phyloP scores from a whole-genome alignment of 768 basidiomycete genomes.

The Pleurotus ostreatus region DNA sequence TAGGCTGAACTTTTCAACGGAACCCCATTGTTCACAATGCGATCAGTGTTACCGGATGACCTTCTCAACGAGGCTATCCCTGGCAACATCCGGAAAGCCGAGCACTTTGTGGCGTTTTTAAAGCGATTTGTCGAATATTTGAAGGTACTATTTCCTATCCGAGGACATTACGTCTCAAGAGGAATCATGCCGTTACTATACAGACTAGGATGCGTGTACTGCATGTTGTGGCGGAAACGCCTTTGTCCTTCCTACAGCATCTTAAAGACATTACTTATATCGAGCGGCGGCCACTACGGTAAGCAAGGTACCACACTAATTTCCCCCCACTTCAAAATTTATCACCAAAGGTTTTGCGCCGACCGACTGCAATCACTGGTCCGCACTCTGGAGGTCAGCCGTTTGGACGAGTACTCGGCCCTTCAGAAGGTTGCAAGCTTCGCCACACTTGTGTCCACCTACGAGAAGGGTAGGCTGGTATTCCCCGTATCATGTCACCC shows the following conservation, averaged over 20 bases:
- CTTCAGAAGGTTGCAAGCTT: slow-evolving; percentile 95
- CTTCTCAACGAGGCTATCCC: slow-evolving; percentile 93
- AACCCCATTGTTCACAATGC: slow-evolving; percentile 2
- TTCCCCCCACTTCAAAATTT: too few species aligned
- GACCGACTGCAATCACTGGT: slow-evolving; percentile 94
- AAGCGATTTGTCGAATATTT: slow-evolving; percentile 98
- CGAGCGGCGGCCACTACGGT: slow-evolving; percentile 89
- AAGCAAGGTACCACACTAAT: slow-evolving; percentile 15
- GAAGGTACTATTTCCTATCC: slow-evolving; percentile 52
- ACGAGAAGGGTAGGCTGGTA: slow-evolving; percentile 78
- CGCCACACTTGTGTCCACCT: slow-evolving; percentile 95
- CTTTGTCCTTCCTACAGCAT: slow-evolving; percentile 94
- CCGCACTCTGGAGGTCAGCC: slow-evolving; percentile 82
- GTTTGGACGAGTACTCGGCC: slow-evolving; percentile 87
- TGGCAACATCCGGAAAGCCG: slow-evolving; percentile 97
- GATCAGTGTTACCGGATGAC: slow-evolving; percentile 85
- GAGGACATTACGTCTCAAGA: slow-evolving; percentile 4
- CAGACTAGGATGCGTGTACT: slow-evolving; percentile 99
- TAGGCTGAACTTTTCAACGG: slow-evolving; percentile 26
- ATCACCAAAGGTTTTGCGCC: slow-evolving; percentile 76
- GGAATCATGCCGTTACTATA: slow-evolving; percentile 1
- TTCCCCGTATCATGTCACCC: slow-evolving; percentile 3
- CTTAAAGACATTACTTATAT: slow-evolving; percentile 99
- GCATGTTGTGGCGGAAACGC: slow-evolving; percentile 98
- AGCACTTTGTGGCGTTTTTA: slow-evolving; percentile 97